Base-by-base conservation (phyloP, 2,329 filamentous ascomycete species). In the Tetracladium maxilliforme region DNA sequence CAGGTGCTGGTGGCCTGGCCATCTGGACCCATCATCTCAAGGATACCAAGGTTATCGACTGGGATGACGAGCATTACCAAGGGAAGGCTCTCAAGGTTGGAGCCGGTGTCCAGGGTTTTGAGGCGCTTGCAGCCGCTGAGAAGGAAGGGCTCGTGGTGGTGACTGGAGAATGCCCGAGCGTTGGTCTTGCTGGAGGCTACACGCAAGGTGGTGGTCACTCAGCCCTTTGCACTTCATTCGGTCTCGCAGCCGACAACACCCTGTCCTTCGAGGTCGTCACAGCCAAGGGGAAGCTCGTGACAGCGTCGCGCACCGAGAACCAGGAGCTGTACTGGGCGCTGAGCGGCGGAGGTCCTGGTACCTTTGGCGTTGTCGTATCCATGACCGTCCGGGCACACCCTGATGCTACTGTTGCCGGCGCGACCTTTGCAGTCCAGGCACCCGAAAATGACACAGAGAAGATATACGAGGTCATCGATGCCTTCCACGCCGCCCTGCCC, bases 321-420 rank as follows among this genome's bases (percentile, higher is more conserved):
- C 29, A 49, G 0, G 70, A 75, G 25, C 49, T 77, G 2, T 76
- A 68, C 48, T 78, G 70, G 70, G 72, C 70, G 2, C 44, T 74
- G 2, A 52, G 53, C 21, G 69, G 70, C 4, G 68, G 70, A 1
- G 70, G 71, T 3, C 62, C 58, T 7, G 65, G 67, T 10, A 72
- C 56, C 16, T 76, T 63, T 34, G 70, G 54, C 3, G 51, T 73
- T 3, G 64, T 74, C 3, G 42, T 57, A 10, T 64, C 61, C 3
- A 51, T 72, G 41, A 72, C 63, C 0, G 48, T 60, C 20, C 63
- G 61, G 31, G 53, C 59, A 2, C 52, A 70, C 39, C 44, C 50
- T 1, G 54, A 61, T 28, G 41, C 41, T 6, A 41, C 43, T 1
- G 48, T 59, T 4, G 49, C 53, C 2, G 62, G 55, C 3, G 51